phyloP scores from a whole-genome alignment of 140 eudicot genomes.

The Bidens hawaiensis region DNA sequence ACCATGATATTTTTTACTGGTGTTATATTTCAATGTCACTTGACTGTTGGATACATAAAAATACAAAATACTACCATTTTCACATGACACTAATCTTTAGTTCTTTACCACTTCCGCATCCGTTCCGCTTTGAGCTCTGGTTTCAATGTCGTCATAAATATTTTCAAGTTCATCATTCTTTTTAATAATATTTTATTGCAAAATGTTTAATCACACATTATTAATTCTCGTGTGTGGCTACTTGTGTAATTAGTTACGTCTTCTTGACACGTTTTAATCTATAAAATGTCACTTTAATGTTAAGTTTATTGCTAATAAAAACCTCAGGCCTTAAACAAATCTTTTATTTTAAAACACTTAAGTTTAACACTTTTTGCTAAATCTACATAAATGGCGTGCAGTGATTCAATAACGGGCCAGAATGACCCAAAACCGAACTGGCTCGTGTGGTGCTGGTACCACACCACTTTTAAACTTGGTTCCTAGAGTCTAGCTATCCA shows the following conservation, averaged over 20 bases:
- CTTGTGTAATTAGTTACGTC: no score
- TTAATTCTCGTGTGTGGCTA: not conserved
- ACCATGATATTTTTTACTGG: no score
- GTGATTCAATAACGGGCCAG: no score
- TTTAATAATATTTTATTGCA: not conserved
- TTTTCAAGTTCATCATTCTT: not conserved
- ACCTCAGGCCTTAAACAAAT: no score
- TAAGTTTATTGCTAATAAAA: no score
- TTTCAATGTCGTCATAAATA: not conserved
- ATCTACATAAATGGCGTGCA: not conserved
- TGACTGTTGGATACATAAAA: not conserved
- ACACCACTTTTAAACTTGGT: no score
- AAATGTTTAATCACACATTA: not conserved
- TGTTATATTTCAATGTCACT: not conserved
- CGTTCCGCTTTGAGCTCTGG: not conserved
- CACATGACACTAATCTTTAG: not conserved
- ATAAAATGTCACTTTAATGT: no score
- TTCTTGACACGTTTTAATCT: no score
- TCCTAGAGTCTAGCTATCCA: no score
- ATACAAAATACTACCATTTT: not conserved
- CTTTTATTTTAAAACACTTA: no score
- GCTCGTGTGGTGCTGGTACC: no score
- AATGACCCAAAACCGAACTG: no score
- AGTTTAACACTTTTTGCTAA: not conserved
- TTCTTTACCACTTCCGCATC: not conserved